These are phyloP conservation scores for Phytopythium aichiense DNA, from an alignment of 352 stramenopile genomes.

Conservation along the genomic window DNA sequence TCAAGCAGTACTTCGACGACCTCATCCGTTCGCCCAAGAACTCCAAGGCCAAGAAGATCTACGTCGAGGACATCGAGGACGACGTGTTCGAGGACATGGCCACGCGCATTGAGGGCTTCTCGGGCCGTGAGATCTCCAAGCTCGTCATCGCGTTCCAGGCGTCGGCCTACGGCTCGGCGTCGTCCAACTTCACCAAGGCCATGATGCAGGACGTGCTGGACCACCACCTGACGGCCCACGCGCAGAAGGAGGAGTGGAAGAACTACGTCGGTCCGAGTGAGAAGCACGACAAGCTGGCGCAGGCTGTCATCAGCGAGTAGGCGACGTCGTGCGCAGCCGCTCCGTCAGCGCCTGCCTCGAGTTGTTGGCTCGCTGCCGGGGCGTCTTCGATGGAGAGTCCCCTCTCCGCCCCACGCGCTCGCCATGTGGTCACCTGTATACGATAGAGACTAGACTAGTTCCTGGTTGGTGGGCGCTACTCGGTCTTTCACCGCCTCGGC, in stretches of 20 bases:
- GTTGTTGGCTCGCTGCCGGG: background rate
- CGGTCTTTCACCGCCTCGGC: slow-evolving; percentile 20
- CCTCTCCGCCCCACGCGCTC: background rate
- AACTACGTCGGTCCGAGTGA: slow-evolving; percentile 59
- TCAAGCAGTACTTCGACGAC: slow-evolving; percentile 98
- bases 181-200: slow-evolving; percentile 90
- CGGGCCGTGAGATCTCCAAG: slow-evolving; percentile 98
- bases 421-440: slow-evolving; percentile 7
- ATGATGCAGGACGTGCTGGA: slow-evolving; percentile 94
- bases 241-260: slow-evolving; percentile 93
- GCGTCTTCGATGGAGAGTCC: background rate
- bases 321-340: background rate
- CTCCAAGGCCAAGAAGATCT: slow-evolving; percentile 85
- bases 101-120: slow-evolving; percentile 95
- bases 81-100: slow-evolving; percentile 92
- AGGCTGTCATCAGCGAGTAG: slow-evolving; percentile 50
- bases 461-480: slow-evolving; percentile 81
- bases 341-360: background rate
- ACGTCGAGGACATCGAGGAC: slow-evolving; percentile 90
- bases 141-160: slow-evolving; percentile 99
- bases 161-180: slow-evolving; percentile 94
- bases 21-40: slow-evolving; percentile 93
- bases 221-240: slow-evolving; percentile 92
- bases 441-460: slow-evolving; percentile 86
- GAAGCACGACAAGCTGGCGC: slow-evolving; percentile 39